Evolutionary conservation across 2,329 filamentous ascomycete species (phyloP).

Genomic region (Curvularia spicifera): DNA sequence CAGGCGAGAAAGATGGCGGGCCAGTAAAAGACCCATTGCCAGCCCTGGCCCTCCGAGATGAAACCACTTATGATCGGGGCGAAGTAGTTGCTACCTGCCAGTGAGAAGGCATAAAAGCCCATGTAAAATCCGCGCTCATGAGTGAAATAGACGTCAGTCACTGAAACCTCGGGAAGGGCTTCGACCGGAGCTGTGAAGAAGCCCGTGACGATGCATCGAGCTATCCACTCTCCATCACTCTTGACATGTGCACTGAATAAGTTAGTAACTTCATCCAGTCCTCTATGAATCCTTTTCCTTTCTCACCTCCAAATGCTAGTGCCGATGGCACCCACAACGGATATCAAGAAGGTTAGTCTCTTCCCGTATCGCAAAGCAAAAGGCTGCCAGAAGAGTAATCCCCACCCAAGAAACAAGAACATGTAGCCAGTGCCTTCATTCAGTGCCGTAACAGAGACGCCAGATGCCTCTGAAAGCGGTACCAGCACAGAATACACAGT

Average conservation of each 20-base stretch:
- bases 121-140: constrained; percentile 45
- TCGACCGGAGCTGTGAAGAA: constrained; percentile 59
- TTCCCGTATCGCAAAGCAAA: constrained; percentile 61
- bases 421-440: constrained; percentile 60
- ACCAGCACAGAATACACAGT: constrained; percentile 60
- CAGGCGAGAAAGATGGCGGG: constrained; percentile 61
- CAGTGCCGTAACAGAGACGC: constrained; percentile 53
- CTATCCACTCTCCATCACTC: constrained; percentile 56
- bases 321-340: constrained; percentile 49
- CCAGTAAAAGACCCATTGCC: constrained; percentile 54
- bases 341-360: constrained; percentile 56
- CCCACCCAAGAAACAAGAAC: constrained; percentile 61
- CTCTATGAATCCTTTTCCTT: neutral
- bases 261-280: neutral
- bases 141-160: constrained; percentile 52
- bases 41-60: constrained; percentile 46
- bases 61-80: constrained; percentile 48
- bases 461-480: constrained; percentile 56
- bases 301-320: constrained; percentile 52
- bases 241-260: constrained; percentile 53
- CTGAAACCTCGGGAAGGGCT: constrained; percentile 56
- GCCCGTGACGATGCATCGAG: constrained; percentile 56
- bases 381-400: constrained; percentile 60
- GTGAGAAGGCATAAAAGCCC: constrained; percentile 42
- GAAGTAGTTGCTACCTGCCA: constrained; percentile 47